Evolutionary conservation across 805 yeast species (phyloP), one percentile per base, ranked within the genome.

Genomic region (Maudiozyma bulderi): DNA sequence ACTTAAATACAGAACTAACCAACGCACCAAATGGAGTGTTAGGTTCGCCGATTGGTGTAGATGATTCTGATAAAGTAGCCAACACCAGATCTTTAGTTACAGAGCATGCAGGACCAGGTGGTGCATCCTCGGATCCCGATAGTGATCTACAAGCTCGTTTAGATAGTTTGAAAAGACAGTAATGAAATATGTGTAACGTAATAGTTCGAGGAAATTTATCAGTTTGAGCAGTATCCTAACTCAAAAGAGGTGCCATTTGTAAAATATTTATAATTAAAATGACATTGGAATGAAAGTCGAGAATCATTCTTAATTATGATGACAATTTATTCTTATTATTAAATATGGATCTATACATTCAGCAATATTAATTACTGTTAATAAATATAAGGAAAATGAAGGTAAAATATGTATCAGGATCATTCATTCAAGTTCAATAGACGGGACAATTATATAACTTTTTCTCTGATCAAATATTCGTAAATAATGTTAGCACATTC

Each of bases 61-160:
- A 46, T 13, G 50, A 45, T n/a, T 56, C 61, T 2, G 39, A 42
- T 33, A 11, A 31, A 13, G 53, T 50, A 1, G 8, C 38, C 4
- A 45, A 26, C 11, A 56, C 54, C 13, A 54, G 56, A 10, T 58
- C 59, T 20, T 57, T 63, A n/a, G 64, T 77, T 40, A 82, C 80
- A 5, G 70, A 66, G 3, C 66, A 65, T 15, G 55, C 57, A 11
- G n/a, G 13, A 5, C 45, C 32, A n/a, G 1, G 43, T 7, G 45
- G 37, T n/a, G 3, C 43, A 4, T 20, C 41, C 33, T 63, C 53
- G 35, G 61, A 58, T 40, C 84, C 76, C 34, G 95, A 85, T 60
- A 95, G 86, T 62, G 95, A 87, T 57, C 68, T 90, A 55, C 96
- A 90, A 68, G 95, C 96, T 2, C 75, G 98, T 49, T 69, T 90